Evolutionary conservation across 768 basidiomycete species (phyloP).

Genomic region (Leucocoprinus birnbaumii): DNA sequence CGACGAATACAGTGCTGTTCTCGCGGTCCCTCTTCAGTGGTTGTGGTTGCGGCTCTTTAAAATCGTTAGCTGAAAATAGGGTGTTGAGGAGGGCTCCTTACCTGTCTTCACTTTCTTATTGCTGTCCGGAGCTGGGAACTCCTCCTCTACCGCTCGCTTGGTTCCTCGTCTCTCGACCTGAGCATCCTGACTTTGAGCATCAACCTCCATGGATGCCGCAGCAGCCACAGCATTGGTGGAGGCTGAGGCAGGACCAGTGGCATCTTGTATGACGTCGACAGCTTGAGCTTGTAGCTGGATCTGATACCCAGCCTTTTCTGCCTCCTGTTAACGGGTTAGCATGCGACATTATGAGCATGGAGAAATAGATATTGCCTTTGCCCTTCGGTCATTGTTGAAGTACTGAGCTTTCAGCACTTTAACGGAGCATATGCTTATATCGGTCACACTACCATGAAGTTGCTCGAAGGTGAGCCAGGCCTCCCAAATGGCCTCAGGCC

Average conservation of each 20-base stretch:
- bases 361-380: slow-evolving; percentile 42
- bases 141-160: slow-evolving; percentile 68
- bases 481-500: slow-evolving; percentile 94
- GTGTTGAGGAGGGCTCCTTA: slow-evolving; percentile 23
- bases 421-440: slow-evolving; percentile 59
- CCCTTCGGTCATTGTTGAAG: slow-evolving; percentile 59
- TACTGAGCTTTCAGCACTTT: slow-evolving; percentile 63
- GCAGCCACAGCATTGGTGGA: slow-evolving; percentile 31
- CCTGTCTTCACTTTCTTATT: slow-evolving; percentile 65
- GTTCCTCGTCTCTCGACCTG: slow-evolving; percentile 31
- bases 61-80: not conserved
- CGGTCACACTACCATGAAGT: slow-evolving; percentile 68
- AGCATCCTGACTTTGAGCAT: not conserved
- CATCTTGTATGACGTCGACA: slow-evolving; percentile 32
- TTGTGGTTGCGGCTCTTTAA: slow-evolving; percentile 39
- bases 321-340: slow-evolving; percentile 42
- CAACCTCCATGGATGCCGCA: slow-evolving; percentile 18
- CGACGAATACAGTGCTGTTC: slow-evolving; percentile 88
- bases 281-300: slow-evolving; percentile 1
- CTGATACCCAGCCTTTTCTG: slow-evolving; percentile 44
- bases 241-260: slow-evolving; percentile 43
- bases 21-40: slow-evolving; percentile 90
- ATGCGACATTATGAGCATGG: not conserved
- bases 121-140: slow-evolving; percentile 26
- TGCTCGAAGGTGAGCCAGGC: slow-evolving; percentile 90